Conservation (phyloP, 129 eudicot species). For the Helichrysum umbraculigerum region DNA sequence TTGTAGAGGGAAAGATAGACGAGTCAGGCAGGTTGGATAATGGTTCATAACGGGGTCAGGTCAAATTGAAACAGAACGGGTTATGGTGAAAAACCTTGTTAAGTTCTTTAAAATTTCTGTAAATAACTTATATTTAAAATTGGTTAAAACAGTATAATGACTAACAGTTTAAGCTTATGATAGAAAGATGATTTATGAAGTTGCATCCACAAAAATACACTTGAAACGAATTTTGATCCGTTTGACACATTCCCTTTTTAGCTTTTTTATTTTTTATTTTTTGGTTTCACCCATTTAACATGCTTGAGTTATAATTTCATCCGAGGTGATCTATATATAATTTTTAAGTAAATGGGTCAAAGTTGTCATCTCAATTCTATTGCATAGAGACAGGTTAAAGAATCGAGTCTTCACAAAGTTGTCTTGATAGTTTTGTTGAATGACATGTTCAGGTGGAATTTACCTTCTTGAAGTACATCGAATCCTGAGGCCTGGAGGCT, state of each 20-base stretch:
- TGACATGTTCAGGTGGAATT: conserved; percentile 67
- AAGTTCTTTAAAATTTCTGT: neutral
- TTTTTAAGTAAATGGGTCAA: neutral
- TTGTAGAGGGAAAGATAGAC: neutral
- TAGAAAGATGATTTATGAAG: conserved; percentile 2
- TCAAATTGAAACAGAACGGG: neutral
- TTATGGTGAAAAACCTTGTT: neutral
- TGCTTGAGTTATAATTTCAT: neutral
- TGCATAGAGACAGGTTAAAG: neutral
- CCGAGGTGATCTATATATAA: neutral
- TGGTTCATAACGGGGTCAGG: neutral
- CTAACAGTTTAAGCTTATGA: neutral
- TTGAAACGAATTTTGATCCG: neutral
- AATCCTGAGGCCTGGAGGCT: conserved; percentile 97
- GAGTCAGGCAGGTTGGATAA: neutral
- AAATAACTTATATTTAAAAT: neutral
- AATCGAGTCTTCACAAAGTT: neutral
- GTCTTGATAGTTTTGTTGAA: conserved; percentile 11
- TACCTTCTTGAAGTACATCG: conserved; percentile 93
- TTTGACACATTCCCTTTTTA: neutral
- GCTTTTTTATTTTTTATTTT: too few relatives aligned
- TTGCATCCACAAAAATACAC: neutral
- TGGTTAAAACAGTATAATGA: neutral
- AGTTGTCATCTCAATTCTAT: neutral
- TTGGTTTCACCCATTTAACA: neutral